phyloP scores from a whole-genome alignment of 495 filamentous ascomycete genomes.

The Melanomma pulvis-pyrius region DNA sequence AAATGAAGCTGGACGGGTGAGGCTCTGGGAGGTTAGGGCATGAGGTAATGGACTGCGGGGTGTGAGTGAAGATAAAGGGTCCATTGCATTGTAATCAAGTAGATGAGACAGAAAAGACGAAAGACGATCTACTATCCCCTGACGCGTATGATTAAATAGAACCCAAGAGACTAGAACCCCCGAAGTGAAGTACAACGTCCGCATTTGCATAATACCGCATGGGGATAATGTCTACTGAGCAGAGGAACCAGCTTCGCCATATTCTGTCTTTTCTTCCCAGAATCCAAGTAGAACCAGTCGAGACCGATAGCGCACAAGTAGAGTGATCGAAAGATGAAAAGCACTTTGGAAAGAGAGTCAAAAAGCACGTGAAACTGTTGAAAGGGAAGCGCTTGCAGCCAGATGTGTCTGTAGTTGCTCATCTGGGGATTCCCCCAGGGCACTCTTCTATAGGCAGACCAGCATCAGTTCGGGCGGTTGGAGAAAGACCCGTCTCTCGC shows the following conservation, averaged over 20 bases:
- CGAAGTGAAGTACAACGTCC: too few relatives aligned
- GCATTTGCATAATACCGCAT: too few relatives aligned
- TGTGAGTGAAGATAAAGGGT: too few relatives aligned
- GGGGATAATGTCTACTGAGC: too few relatives aligned
- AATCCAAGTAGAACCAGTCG: too few relatives aligned
- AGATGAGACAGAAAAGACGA: too few relatives aligned
- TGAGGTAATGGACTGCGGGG: not conserved
- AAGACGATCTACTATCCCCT: too few relatives aligned
- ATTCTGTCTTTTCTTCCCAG: too few relatives aligned
- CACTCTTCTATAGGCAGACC: slow-evolving; percentile 59
- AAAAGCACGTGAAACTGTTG: slow-evolving; percentile 77
- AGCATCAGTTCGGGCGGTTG: slow-evolving; percentile 63
- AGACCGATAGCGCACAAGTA: slow-evolving; percentile 77
- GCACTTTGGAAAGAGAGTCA: slow-evolving; percentile 74
- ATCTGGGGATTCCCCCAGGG: slow-evolving; percentile 56
- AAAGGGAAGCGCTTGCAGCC: slow-evolving; percentile 71
- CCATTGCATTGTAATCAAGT: too few relatives aligned
- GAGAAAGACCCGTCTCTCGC: slow-evolving; percentile 63
- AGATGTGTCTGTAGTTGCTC: slow-evolving; percentile 52
- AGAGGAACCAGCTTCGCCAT: too few relatives aligned
- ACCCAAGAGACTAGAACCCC: too few relatives aligned
- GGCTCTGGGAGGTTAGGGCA: slow-evolving; percentile 78
- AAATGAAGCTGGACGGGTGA: slow-evolving; percentile 82
- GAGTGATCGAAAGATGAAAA: slow-evolving; percentile 74
- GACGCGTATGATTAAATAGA: too few relatives aligned